Evolutionary conservation across 495 filamentous ascomycete species (phyloP).

Genomic region (Aspergillus ostianus): DNA sequence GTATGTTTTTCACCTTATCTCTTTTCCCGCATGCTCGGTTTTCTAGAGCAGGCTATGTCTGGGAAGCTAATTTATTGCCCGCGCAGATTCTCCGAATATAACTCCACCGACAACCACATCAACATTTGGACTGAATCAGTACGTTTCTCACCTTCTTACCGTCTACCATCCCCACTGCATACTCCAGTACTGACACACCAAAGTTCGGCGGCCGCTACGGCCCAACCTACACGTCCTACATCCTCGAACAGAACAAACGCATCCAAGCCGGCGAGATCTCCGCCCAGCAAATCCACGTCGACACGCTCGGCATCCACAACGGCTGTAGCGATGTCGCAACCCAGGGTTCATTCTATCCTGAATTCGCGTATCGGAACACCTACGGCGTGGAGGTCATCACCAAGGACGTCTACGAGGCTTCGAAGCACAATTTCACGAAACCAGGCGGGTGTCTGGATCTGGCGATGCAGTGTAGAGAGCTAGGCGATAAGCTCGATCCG

Average conservation of each 20-base stretch:
- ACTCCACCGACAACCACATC: not conserved
- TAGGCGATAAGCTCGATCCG: not conserved
- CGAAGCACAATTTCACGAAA: conserved; percentile 1
- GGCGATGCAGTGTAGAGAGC: not conserved
- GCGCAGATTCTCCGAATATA: not conserved
- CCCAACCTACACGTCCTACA: not conserved
- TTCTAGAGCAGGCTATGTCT: not conserved
- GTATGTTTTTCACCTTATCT: not conserved
- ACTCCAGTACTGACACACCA: not conserved
- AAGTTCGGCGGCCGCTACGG: conserved; percentile 1
- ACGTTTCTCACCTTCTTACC: not conserved
- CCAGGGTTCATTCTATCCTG: not conserved
- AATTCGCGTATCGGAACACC: not conserved
- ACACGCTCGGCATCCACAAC: conserved; percentile 1
- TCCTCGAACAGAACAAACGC: not conserved
- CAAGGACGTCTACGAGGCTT: not conserved
- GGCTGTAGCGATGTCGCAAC: not conserved
- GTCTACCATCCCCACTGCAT: no score
- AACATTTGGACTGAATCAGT: conserved; percentile 2
- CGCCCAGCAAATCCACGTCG: not conserved
- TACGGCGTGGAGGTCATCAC: not conserved
- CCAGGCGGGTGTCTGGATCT: conserved; percentile 1
- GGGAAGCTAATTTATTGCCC: not conserved
- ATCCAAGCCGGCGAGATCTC: not conserved
- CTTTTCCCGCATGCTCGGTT: not conserved